phyloP scores from a whole-genome alignment of 805 yeast species.

The Candida cerambycidarum region DNA sequence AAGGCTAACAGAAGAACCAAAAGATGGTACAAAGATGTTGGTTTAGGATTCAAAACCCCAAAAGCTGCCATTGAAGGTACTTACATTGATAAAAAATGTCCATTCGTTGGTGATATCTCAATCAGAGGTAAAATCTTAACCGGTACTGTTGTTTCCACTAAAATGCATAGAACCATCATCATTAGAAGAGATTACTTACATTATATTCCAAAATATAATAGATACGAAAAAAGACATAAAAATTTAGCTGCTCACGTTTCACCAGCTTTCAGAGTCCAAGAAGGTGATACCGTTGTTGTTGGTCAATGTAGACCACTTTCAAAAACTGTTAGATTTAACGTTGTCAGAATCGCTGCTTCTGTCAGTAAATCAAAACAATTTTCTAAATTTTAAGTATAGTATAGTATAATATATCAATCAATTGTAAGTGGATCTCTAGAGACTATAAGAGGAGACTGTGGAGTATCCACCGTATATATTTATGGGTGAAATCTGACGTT shows the following conservation, averaged over 20 bases:
- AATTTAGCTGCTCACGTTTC: slow-evolving; percentile 99
- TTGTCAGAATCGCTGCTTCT: slow-evolving; percentile 89
- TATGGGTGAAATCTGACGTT: no score
- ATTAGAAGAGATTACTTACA: slow-evolving; percentile 99
- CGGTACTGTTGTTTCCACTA: slow-evolving; percentile 99
- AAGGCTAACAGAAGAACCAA: slow-evolving; percentile 98
- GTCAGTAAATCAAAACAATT: slow-evolving; percentile 91
- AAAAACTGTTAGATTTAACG: slow-evolving; percentile 99
- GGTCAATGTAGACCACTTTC: slow-evolving; percentile 99
- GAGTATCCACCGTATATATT: no score
- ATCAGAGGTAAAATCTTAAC: slow-evolving; percentile 99
- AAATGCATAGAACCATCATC: slow-evolving; percentile 99
- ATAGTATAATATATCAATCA: slow-evolving; percentile 8
- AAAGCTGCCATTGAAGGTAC: slow-evolving; percentile 96
- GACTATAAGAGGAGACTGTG: no score
- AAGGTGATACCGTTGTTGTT: slow-evolving; percentile 98
- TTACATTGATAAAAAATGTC: slow-evolving; percentile 99
- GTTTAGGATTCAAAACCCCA: slow-evolving; percentile 99
- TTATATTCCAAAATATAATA: slow-evolving; percentile 99
- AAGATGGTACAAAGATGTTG: slow-evolving; percentile 99
- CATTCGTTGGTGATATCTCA: slow-evolving; percentile 94
- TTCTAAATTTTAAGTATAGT: slow-evolving; percentile 74
- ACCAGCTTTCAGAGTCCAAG: slow-evolving; percentile 99
- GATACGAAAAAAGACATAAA: slow-evolving; percentile 99
- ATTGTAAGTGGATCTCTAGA: no score